These are phyloP conservation scores for Drechslerella coelobrocha DNA, from an alignment of 2,329 filamentous ascomycete species.

Conservation along the genomic window DNA sequence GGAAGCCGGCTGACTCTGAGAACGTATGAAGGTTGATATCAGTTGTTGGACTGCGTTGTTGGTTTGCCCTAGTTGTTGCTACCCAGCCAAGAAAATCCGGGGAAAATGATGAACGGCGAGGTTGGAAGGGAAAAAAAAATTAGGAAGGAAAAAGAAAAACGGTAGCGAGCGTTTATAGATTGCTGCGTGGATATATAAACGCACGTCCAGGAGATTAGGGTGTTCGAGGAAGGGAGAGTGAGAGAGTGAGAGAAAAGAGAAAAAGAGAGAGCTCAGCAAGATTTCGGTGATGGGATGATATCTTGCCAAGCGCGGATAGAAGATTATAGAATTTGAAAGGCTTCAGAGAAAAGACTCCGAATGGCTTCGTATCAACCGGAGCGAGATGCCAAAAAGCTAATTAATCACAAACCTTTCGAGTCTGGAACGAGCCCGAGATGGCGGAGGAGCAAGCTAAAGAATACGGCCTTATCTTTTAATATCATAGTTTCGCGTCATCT, in stretches of 20 bases:
- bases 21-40: conserved; percentile 12
- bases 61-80: conserved; percentile 30
- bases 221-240: conserved; percentile 28
- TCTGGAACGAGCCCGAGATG: conserved; percentile 14
- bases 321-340: conserved; percentile 41
- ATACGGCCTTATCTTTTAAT: conserved; percentile 48
- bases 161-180: neutral
- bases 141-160: neutral
- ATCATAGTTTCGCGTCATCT: conserved; percentile 41
- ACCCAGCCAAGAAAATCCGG: conserved; percentile 38
- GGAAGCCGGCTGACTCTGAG: neutral
- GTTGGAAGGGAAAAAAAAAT: conserved; percentile 4
- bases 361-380: conserved; percentile 37
- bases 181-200: neutral
- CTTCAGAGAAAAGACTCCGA: conserved; percentile 45
- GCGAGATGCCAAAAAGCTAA: conserved; percentile 43
- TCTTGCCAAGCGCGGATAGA: conserved; percentile 14
- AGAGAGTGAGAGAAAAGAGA: conserved; percentile 11
- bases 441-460: conserved; percentile 26
- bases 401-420: conserved; percentile 27
- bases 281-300: conserved; percentile 10
- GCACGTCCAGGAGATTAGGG: neutral
- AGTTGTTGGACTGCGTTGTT: conserved; percentile 43
- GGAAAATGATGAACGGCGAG: conserved; percentile 7
- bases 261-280: conserved; percentile 15